phyloP scores from a whole-genome alignment of 2,329 filamentous ascomycete species.

The Fusarium sp. region DNA sequence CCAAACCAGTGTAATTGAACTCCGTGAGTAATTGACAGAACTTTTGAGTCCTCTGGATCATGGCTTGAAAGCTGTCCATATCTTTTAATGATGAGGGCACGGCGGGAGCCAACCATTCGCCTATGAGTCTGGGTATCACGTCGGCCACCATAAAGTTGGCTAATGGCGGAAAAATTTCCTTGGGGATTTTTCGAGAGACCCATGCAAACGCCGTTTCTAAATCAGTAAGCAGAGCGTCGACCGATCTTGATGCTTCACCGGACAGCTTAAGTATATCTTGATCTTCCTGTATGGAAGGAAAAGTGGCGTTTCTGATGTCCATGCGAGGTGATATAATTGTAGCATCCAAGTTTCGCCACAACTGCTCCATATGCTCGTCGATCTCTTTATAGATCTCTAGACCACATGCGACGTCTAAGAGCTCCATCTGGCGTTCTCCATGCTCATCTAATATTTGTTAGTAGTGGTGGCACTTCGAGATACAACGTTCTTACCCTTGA shows the following conservation, averaged over 20 bases:
- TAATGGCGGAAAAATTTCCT: slow-evolving; percentile 68
- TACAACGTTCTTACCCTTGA: slow-evolving; percentile 59
- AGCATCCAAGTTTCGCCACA: slow-evolving; percentile 73
- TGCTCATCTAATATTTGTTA: slow-evolving; percentile 56
- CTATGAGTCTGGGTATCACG: slow-evolving; percentile 75
- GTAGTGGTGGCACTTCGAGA: neutral
- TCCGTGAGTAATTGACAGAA: slow-evolving; percentile 74
- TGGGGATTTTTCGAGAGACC: slow-evolving; percentile 63
- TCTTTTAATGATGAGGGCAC: slow-evolving; percentile 80
- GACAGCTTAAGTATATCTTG: slow-evolving; percentile 57
- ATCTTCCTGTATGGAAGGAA: slow-evolving; percentile 57
- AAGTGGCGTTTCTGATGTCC: slow-evolving; percentile 49
- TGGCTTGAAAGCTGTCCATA: slow-evolving; percentile 76
- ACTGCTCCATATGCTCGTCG: slow-evolving; percentile 66
- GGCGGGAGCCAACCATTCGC: slow-evolving; percentile 78
- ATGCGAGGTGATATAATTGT: slow-evolving; percentile 71
- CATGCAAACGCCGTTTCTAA: slow-evolving; percentile 64
- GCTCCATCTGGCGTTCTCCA: slow-evolving; percentile 55
- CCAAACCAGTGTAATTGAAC: slow-evolving; percentile 71
- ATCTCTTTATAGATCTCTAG: slow-evolving; percentile 71
- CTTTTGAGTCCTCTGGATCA: slow-evolving; percentile 70
- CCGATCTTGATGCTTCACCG: slow-evolving; percentile 57
- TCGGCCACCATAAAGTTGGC: slow-evolving; percentile 77
- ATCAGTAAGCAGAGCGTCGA: slow-evolving; percentile 66
- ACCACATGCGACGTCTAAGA: slow-evolving; percentile 65